These are phyloP conservation scores for Penicillium atrosanguineum DNA, from an alignment of 495 filamentous ascomycete species.

Conservation along the genomic window DNA sequence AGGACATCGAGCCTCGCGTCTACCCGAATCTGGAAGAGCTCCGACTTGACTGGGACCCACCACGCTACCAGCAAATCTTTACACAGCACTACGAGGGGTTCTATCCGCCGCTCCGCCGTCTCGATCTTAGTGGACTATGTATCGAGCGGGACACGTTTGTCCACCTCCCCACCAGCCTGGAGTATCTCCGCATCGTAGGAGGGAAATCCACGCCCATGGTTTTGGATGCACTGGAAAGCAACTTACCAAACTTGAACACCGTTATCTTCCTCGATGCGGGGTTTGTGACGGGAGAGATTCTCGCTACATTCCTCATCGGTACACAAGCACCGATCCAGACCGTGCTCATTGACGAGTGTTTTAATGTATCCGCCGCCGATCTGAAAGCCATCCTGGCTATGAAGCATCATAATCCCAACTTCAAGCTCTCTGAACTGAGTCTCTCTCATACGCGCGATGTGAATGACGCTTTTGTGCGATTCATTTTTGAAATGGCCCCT, in stretches of 20 bases:
- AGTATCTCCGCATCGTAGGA: conserved; percentile 30
- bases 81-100: conserved; percentile 1
- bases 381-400: not conserved
- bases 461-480: conserved; percentile 18
- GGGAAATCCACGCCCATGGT: conserved; percentile 13
- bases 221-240: not conserved
- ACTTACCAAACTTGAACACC: conserved; percentile 30
- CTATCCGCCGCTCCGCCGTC: conserved; percentile 25
- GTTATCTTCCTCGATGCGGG: conserved; percentile 30
- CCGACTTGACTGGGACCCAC: conserved; percentile 29
- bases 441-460: conserved; percentile 22
- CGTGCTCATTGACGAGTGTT: conserved; percentile 31
- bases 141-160: conserved; percentile 14
- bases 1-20: conserved; percentile 10
- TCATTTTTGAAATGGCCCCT: conserved; percentile 15
- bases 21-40: conserved; percentile 42
- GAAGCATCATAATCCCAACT: not conserved
- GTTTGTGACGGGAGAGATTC: conserved; percentile 18
- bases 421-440: conserved; percentile 29
- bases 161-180: conserved; percentile 28
- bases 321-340: conserved; percentile 24
- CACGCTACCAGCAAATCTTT: conserved; percentile 15
- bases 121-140: conserved; percentile 32
- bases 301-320: conserved; percentile 18
- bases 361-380: conserved; percentile 10